Base-by-base conservation (phyloP, 352 stramenopile species). In the Pythium coloratum region DNA sequence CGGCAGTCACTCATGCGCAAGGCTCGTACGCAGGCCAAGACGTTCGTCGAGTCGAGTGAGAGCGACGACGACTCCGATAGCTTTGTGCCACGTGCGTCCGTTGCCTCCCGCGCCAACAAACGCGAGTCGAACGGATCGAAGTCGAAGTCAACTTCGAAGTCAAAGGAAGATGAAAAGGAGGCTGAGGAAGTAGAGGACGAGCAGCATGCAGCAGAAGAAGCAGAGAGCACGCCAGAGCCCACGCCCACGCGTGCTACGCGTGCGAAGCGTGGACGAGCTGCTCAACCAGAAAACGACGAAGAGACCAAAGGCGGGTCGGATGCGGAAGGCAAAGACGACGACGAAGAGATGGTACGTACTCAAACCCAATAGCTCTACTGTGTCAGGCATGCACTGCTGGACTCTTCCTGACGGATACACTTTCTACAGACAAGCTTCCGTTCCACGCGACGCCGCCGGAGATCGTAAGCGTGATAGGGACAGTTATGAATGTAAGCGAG, bases 1-100 rank as follows among this genome's bases (percentile, higher is more conserved):
- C 81, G 82, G 7, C 73, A 80, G 49, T 91, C 82, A 14, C 59
- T 89, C 36, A 77, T 88, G 55, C 76, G 81, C 24, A 78, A 81
- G 53, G 73, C 64, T 59, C 79, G 73, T 18, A 70, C 73, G 12
- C 66, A 78, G 38, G 66, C 69, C 2, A 78, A 83, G 16, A 81
- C 76, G 3, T 90, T 78, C 66, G 77, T 78, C 20, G 76, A 84
- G 32, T 79, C 76, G 8, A 89, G 78, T 20, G 82, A 89, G 20
- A 83, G 71, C 40, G 76, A 67, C 32, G 68, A 78, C 1, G 82
- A 90, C 20, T 63, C 71, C 2, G 78, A 90, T 12, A 66, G 63
- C 32, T 72, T 87, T 34, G 36, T 85, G 30, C 65, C 70, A 0
- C 51, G 62, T 59, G 24, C 60, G 4, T 78, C 78, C 0, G 67